These are phyloP conservation scores for Backusella circina DNA, from an alignment of 192 early-diverging fungal genomes.

Conservation along the genomic window DNA sequence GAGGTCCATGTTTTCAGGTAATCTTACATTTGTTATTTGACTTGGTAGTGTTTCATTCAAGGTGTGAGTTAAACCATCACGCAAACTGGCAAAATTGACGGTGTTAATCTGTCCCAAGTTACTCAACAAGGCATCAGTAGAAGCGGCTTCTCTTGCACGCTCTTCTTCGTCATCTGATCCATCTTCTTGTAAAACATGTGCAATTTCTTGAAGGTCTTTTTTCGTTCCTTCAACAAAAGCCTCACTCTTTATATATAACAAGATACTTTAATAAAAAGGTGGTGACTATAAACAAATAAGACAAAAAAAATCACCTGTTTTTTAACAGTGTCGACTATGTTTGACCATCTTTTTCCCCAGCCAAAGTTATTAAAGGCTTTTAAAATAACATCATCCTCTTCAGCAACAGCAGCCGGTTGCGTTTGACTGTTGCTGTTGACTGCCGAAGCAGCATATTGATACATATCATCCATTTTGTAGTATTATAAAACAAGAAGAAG, in stretches of 20 bases:
- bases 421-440: conserved; percentile 17
- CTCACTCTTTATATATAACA: conserved; percentile 21
- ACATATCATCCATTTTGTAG: conserved; percentile 27
- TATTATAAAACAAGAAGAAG: background rate
- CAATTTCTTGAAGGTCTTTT: conserved; percentile 49
- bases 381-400: conserved; percentile 23
- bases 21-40: background rate
- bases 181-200: conserved; percentile 42
- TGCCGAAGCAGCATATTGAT: conserved; percentile 25
- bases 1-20: conserved; percentile 34
- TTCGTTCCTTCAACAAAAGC: conserved; percentile 47
- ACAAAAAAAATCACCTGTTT: conserved; percentile 26
- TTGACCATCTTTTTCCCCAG: conserved; percentile 13
- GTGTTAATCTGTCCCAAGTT: background rate
- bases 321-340: conserved; percentile 26
- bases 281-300: background rate
- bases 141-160: background rate
- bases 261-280: background rate
- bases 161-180: background rate
- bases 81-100: background rate
- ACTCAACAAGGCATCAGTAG: background rate
- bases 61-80: conserved; percentile 4
- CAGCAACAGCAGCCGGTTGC: background rate
- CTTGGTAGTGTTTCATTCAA: background rate
- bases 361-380: conserved; percentile 31